Conservation (phyloP, 164 flowering plant species). For the Vitis labrusca region DNA sequence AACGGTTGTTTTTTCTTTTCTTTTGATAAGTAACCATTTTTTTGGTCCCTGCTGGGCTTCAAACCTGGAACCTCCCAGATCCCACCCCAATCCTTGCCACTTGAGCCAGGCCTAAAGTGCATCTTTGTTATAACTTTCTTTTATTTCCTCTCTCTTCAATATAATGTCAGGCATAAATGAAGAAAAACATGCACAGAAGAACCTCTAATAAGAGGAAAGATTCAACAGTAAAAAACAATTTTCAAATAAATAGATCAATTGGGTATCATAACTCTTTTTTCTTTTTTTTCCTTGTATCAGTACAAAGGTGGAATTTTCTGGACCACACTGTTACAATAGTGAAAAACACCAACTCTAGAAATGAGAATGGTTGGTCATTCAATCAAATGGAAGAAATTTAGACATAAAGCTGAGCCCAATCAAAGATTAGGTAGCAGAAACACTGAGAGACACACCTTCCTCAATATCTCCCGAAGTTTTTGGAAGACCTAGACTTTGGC, state of each 20-base stretch:
- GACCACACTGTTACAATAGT: not conserved
- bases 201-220: too few species aligned
- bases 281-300: not conserved
- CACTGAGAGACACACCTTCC: constrained; percentile 36
- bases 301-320: not conserved
- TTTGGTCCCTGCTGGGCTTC: too few species aligned
- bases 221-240: too few species aligned
- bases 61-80: too few species aligned
- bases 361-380: not conserved
- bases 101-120: too few species aligned
- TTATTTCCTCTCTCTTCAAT: too few species aligned
- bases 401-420: not conserved
- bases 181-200: too few species aligned
- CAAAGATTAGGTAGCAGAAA: not conserved
- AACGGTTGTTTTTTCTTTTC: not conserved
- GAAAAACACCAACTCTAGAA: not conserved
- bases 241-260: not conserved
- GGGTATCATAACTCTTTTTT: not conserved
- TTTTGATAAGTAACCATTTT: too few species aligned
- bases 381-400: not conserved
- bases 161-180: too few species aligned
- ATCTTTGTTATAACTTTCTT: too few species aligned
- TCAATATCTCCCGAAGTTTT: constrained; percentile 20
- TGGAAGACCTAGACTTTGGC: constrained; percentile 27
- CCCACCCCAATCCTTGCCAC: too few species aligned